Percentiles rank a stretch among this genome's conserved stretches.
These are phyloP conservation scores for Zangia roseola DNA, from an alignment of 768 basidiomycete species.

Conservation along the genomic window DNA sequence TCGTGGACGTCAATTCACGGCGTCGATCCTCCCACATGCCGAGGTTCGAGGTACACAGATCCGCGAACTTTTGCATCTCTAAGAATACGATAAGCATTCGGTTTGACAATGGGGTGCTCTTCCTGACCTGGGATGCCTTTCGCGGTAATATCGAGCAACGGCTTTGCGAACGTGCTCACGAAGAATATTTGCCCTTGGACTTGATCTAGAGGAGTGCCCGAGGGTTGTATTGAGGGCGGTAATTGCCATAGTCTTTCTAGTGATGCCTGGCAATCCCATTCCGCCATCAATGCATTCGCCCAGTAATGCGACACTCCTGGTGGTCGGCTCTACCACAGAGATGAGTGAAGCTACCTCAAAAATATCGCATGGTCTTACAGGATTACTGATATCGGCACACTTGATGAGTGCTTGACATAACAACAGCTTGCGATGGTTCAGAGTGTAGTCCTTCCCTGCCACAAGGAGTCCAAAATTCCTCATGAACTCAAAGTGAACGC, in stretches of 20 bases:
- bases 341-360: slow-evolving; percentile 7
- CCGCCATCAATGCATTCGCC: slow-evolving; percentile 83
- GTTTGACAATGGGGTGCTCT: background rate
- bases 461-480: slow-evolving; percentile 54
- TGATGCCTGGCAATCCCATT: slow-evolving; percentile 90
- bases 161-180: slow-evolving; percentile 77
- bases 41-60: slow-evolving; percentile 69
- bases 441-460: slow-evolving; percentile 36
- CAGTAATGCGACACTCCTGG: slow-evolving; percentile 90
- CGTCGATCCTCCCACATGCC: slow-evolving; percentile 61
- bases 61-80: slow-evolving; percentile 71
- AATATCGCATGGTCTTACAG: slow-evolving; percentile 53
- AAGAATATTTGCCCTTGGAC: slow-evolving; percentile 89
- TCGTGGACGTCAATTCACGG: slow-evolving; percentile 35
- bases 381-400: slow-evolving; percentile 98
- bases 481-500: slow-evolving; percentile 86
- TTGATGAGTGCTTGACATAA: slow-evolving; percentile 92
- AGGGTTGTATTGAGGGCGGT: slow-evolving; percentile 51
- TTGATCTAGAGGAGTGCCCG: slow-evolving; percentile 56
- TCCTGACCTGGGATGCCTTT: slow-evolving; percentile 69
- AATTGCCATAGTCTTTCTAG: slow-evolving; percentile 79
- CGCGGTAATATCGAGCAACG: slow-evolving; percentile 76
- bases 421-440: slow-evolving; percentile 57
- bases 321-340: slow-evolving; percentile 70
- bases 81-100: slow-evolving; percentile 11